Percentiles rank a stretch among this genome's conserved stretches.
phyloP scores from a whole-genome alignment of 2,329 filamentous ascomycete genomes.

The Stagonosporopsis rhizophila region DNA sequence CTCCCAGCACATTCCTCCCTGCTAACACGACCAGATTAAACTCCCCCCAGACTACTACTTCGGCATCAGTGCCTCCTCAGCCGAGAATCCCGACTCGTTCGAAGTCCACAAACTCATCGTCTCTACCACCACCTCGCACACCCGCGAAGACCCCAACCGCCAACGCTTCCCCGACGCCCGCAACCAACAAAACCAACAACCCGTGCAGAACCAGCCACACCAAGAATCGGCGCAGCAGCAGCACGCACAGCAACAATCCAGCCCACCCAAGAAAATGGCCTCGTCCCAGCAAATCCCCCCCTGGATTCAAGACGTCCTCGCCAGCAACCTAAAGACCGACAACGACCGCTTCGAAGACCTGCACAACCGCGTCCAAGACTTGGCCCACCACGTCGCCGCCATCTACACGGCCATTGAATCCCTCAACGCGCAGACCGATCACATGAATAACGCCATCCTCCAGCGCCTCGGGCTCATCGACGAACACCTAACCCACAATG shows the following conservation, averaged over 20 bases:
- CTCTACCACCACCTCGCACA: slow-evolving; percentile 57
- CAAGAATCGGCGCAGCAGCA: slow-evolving; percentile 42
- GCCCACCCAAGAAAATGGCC: slow-evolving; percentile 38
- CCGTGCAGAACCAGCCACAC: slow-evolving; percentile 28
- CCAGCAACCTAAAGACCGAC: slow-evolving; percentile 54
- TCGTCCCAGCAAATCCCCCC: slow-evolving; percentile 41
- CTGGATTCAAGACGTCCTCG: slow-evolving; percentile 53
- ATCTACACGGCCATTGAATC: slow-evolving; percentile 66
- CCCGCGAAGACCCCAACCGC: slow-evolving; percentile 44
- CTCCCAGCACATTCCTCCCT: too few relatives aligned
- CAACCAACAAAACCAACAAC: slow-evolving; percentile 38
- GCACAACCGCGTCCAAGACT: slow-evolving; percentile 78
- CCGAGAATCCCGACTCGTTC: slow-evolving; percentile 92
- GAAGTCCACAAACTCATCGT: slow-evolving; percentile 89
- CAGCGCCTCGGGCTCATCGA: slow-evolving; percentile 39
- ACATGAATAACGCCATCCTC: slow-evolving; percentile 63
- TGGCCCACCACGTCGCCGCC: slow-evolving; percentile 72
- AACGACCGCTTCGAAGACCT: slow-evolving; percentile 79
- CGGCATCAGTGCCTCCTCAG: slow-evolving; percentile 85
- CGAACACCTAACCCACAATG: slow-evolving; percentile 46
- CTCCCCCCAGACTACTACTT: slow-evolving; percentile 84
- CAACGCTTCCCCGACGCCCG: slow-evolving; percentile 41
- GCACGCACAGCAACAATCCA: slow-evolving; percentile 29
- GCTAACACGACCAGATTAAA: slow-evolving; percentile 60
- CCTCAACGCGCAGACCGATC: slow-evolving; percentile 60